Percentiles rank a stretch among this genome's conserved stretches.
These are phyloP conservation scores for Trichoderma virens DNA, from an alignment of 495 filamentous ascomycete species.

Conservation along the genomic window DNA sequence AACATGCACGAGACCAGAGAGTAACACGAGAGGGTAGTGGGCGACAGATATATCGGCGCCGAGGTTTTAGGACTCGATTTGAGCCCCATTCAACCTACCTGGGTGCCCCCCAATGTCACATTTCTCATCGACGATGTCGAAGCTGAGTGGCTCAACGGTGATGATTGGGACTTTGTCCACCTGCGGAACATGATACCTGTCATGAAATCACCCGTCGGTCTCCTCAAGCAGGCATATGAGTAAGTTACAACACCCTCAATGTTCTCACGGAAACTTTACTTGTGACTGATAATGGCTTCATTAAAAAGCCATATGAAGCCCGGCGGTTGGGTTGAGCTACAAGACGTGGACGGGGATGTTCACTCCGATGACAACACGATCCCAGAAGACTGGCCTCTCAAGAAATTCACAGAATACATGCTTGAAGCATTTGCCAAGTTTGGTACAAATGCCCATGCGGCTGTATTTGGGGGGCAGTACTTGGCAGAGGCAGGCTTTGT, in stretches of 20 bases:
- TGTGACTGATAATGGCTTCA: background rate
- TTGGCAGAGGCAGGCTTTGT: constrained; percentile 50
- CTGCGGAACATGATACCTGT: constrained; percentile 39
- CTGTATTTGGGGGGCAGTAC: constrained; percentile 41
- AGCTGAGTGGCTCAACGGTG: constrained; percentile 45
- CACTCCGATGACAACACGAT: constrained; percentile 36
- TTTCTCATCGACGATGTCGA: constrained; percentile 60
- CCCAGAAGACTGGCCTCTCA: constrained; percentile 22
- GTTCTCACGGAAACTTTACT: background rate
- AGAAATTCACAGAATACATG: constrained; percentile 19
- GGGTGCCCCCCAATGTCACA: constrained; percentile 49
- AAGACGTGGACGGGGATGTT: constrained; percentile 35
- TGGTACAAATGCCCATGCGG: constrained; percentile 32
- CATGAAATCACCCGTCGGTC: constrained; percentile 28
- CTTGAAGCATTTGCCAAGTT: constrained; percentile 19
- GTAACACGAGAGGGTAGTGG: constrained; percentile 19
- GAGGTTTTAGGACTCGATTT: constrained; percentile 59
- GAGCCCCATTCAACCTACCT: constrained; percentile 52
- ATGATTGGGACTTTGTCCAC: constrained; percentile 53
- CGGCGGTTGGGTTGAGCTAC: constrained; percentile 48
- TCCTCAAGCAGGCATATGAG: constrained; percentile 31
- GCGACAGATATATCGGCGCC: constrained; percentile 37
- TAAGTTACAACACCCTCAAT: constrained; percentile 21
- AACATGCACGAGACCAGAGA: background rate
- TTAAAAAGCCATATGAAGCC: constrained; percentile 32